Percentiles rank a stretch among this genome's conserved stretches.
Evolutionary conservation across 2,329 filamentous ascomycete genomes (phyloP).

Genomic region (Penicillium sp.): DNA sequence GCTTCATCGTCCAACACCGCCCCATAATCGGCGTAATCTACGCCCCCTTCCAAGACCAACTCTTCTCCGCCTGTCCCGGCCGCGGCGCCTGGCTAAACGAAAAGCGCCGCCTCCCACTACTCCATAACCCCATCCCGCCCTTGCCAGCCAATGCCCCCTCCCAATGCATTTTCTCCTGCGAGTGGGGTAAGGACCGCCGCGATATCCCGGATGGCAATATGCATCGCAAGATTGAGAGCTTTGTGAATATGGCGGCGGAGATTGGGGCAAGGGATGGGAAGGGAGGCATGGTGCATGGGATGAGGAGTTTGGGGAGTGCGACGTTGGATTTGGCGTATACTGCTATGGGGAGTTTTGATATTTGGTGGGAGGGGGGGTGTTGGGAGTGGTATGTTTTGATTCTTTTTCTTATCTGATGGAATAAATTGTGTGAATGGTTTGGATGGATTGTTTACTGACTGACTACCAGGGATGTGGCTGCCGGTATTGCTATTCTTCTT

Average conservation of each 20-base stretch:
- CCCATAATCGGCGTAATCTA: constrained; percentile 75
- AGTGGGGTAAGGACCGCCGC: constrained; percentile 79
- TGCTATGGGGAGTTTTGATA: constrained; percentile 76
- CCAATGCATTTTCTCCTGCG: constrained; percentile 74
- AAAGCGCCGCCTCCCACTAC: constrained; percentile 66
- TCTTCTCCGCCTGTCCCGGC: constrained; percentile 71
- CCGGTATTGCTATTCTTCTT: constrained; percentile 73
- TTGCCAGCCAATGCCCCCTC: constrained; percentile 69
- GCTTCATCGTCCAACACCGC: constrained; percentile 64
- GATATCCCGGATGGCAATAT: constrained; percentile 72
- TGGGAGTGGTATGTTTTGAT: constrained; percentile 69
- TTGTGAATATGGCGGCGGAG: constrained; percentile 76
- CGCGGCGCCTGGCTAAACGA: constrained; percentile 74
- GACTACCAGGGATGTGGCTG: constrained; percentile 68
- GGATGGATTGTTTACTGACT: constrained; percentile 5
- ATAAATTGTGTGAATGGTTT: neutral
- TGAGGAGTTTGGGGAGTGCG: constrained; percentile 74
- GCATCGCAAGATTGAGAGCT: constrained; percentile 74
- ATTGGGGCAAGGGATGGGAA: constrained; percentile 66
- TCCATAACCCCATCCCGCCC: constrained; percentile 66
- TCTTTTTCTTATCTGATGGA: neutral
- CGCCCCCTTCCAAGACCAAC: constrained; percentile 71
- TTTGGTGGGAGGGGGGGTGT: constrained; percentile 83
- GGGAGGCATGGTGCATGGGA: constrained; percentile 80
- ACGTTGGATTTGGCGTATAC: constrained; percentile 77